Evolutionary conservation across 352 stramenopile species (phyloP).

Genomic region (Saprolegnia parasitica): DNA sequence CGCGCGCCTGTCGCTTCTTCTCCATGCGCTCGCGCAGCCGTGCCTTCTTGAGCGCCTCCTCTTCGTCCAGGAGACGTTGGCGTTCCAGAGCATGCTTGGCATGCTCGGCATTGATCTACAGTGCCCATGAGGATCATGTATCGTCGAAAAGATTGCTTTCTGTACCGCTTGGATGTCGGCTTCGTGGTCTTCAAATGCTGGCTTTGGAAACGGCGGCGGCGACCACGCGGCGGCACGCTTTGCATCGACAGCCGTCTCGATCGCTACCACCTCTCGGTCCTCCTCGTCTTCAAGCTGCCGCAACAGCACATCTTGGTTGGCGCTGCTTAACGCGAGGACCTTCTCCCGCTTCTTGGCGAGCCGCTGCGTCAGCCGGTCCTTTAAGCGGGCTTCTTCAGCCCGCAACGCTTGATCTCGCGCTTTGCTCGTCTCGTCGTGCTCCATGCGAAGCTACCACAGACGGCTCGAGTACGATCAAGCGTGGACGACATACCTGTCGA

Average conservation of each 20-base stretch:
- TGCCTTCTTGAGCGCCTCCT: slow-evolving; percentile 35
- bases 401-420: slow-evolving; percentile 35
- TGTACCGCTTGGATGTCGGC: slow-evolving; percentile 22
- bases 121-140: too few species aligned
- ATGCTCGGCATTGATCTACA: slow-evolving; percentile 37
- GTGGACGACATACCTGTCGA: background rate
- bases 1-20: slow-evolving; percentile 38
- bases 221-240: slow-evolving; percentile 22
- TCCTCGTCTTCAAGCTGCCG: slow-evolving; percentile 28
- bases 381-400: slow-evolving; percentile 40
- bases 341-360: slow-evolving; percentile 37
- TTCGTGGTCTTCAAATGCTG: slow-evolving; percentile 10
- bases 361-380: slow-evolving; percentile 44
- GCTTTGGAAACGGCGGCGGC: background rate
- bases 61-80: slow-evolving; percentile 35
- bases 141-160: too few species aligned
- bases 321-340: background rate
- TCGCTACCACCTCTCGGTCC: slow-evolving; percentile 28
- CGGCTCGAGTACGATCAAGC: too few species aligned
- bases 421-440: slow-evolving; percentile 41
- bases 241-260: slow-evolving; percentile 28
- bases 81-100: slow-evolving; percentile 35
- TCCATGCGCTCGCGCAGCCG: slow-evolving; percentile 37
- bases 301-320: background rate
- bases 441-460: slow-evolving; percentile 39